These are phyloP conservation scores for Kwoniella sp. DNA, from an alignment of 768 basidiomycete species.

Conservation along the genomic window DNA sequence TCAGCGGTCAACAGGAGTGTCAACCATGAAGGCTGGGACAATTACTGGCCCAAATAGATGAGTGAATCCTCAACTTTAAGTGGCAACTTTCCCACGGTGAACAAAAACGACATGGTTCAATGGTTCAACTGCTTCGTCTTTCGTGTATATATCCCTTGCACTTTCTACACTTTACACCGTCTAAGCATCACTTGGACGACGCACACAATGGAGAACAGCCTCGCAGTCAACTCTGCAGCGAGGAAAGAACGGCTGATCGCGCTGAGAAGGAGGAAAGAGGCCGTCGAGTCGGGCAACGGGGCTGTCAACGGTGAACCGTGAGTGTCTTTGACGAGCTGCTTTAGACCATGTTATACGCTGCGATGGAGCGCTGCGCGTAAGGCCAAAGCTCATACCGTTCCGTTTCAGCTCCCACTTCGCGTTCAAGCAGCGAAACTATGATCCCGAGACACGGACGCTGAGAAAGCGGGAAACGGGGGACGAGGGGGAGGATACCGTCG, in stretches of 20 bases:
- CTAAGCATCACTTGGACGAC: no score
- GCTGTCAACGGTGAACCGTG: constrained; percentile 32
- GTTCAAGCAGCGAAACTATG: constrained; percentile 68
- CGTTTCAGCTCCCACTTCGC: constrained; percentile 33
- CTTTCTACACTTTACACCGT: no score
- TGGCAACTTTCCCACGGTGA: no score
- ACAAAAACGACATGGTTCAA: no score
- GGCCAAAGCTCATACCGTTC: background rate
- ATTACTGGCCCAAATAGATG: no score
- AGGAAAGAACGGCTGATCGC: constrained; percentile 49
- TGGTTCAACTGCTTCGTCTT: background rate
- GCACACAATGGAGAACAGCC: constrained; percentile 39
- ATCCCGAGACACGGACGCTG: constrained; percentile 63
- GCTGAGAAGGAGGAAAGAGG: constrained; percentile 44
- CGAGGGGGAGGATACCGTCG: constrained; percentile 77
- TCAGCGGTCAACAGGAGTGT: background rate
- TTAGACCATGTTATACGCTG: background rate
- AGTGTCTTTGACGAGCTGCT: background rate
- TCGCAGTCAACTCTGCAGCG: constrained; percentile 45
- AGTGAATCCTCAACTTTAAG: no score
- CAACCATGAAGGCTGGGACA: no score
- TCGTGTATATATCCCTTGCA: no score
- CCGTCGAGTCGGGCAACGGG: constrained; percentile 22
- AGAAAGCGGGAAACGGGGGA: constrained; percentile 53
- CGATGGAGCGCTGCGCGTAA: no score